Base-by-base conservation (phyloP, 257 asterid genomes). In the Salvia rosmarinus region DNA sequence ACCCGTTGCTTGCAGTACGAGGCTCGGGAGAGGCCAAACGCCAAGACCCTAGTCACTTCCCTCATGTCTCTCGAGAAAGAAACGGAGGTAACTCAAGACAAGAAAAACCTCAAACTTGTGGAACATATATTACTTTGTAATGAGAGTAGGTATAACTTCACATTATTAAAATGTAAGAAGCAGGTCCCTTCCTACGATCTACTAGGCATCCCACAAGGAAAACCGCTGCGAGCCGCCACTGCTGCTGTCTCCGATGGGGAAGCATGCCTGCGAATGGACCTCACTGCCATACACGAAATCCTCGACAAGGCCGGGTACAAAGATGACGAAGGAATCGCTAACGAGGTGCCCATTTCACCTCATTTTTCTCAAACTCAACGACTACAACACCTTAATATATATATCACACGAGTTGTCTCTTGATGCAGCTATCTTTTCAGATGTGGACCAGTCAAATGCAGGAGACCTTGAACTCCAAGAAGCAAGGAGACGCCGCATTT, bases 401-500 rank as follows among this genome's bases (percentile, higher is more conserved):
- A 25, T 59, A 59, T 16, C 23, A 39, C 51, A 16, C 79, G 49
- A 35, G 40, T 35, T 35, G 40, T 35, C 40, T 35, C 40, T 35
- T 35, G 40, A 51, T 85, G 81, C 96, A 94, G 98, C 91, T 94
- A 50, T 94, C 98, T 44, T 94, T 94, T 78, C 98, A 94, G 70
- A 72, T 94, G 92, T 94, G 98, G 98, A 94, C 97, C 44, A 86
- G 87, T 72, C 97, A 91, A 85, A 90, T 94, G 97, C 97, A 91
- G 85, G 97, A 89, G 71, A 85, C 92, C 28, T 77, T 94, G 85
- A 85, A 83, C 67, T 91, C 90, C 21, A 94, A 94, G 88, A 91
- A 87, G 85, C 95, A 89, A 50, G 98, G 98, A 1, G 98, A 94
- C 73, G 91, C 90, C 44, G 96, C 98, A 58, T 94, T 94, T 49